Base-by-base conservation (phyloP, 2,329 filamentous ascomycete genomes). In the Diaporthe nobilis region DNA sequence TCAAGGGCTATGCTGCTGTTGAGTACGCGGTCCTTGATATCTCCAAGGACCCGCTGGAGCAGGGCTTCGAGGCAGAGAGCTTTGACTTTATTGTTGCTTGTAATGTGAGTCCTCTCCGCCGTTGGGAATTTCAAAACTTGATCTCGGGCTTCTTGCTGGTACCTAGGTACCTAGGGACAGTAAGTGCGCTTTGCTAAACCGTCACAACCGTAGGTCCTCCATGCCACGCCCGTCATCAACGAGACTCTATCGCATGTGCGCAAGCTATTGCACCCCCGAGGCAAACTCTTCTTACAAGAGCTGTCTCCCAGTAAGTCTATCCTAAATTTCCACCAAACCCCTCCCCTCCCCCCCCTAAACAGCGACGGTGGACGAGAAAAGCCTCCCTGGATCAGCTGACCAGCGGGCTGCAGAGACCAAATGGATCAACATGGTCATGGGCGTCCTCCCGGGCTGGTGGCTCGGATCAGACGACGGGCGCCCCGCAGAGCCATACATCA, bases 1-100 rank as follows among this genome's bases (percentile, higher is more conserved):
- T 82, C 58, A 73, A 77, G 5, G 65, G 71, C 1, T 70, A 65
- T 25, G 34, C 39, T 2, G 77, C 79, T 15, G 80, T 84, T 76
- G 76, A 78, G 47, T 84, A 79, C 71, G 78, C 78, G 61, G 78
- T 79, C 1, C 78, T 84, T 2, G 81, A 84, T 53, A 81, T 84
- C n/a, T 78, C 79, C 58, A 79, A 78, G 34, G 77, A 79, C 60
- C 80, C 81, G 7, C 31, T 76, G 39, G 77, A 81, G 15, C 82
- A 84, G 58, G 83, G 82, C 0, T 84, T 83, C 77, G 73, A 81
- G 25, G 39, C 68, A 2, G 79, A 72, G 3, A 61, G 77, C 22
- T 84, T 81, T 57, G 83, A 83, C 70, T 47, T 83, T 12, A 77
- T 83, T 28, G 74, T 82, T 39, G 80, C 81, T 7, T 71, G 72